Percentiles rank a stretch among this genome's conserved stretches.
phyloP scores from a whole-genome alignment of 805 yeast species.

The Wickerhamiella sorbophila region DNA sequence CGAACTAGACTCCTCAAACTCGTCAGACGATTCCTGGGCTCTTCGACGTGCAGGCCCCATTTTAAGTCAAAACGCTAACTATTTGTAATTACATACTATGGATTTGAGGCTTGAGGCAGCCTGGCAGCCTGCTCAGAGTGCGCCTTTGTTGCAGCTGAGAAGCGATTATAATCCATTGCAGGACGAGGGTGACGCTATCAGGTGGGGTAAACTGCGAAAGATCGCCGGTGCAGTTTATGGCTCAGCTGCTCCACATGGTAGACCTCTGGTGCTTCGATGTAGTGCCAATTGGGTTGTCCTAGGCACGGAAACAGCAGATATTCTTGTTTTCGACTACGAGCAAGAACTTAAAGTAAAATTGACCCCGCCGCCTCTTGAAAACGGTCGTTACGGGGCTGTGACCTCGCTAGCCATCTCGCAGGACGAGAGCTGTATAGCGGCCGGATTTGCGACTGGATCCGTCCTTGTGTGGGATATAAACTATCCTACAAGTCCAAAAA shows the following conservation, averaged over 20 bases:
- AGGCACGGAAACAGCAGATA: conserved; percentile 57
- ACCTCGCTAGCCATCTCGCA: conserved; percentile 44
- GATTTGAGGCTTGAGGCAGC: conserved; percentile 7
- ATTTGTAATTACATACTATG: conserved; percentile 4
- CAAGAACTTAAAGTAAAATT: conserved; percentile 41
- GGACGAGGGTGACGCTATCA: conserved; percentile 5
- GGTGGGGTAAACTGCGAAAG: conserved; percentile 31
- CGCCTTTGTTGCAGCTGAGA: not conserved
- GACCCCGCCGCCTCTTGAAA: conserved; percentile 20
- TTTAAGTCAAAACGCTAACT: too few relatives aligned
- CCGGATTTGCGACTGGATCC: conserved; percentile 53
- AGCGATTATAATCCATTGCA: not conserved
- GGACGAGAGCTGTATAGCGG: conserved; percentile 57
- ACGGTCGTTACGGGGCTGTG: conserved; percentile 33
- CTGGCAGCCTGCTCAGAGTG: conserved; percentile 4
- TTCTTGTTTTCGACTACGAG: conserved; percentile 53
- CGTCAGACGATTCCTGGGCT: too few relatives aligned
- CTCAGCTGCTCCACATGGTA: conserved; percentile 33
- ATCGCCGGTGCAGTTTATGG: conserved; percentile 27
- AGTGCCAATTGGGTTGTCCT: conserved; percentile 27
- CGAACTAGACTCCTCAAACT: conserved; percentile 1
- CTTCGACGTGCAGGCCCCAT: too few relatives aligned
- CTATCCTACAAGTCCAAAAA: conserved; percentile 19
- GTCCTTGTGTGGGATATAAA: conserved; percentile 29
- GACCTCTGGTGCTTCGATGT: conserved; percentile 31